These are phyloP conservation scores for Fusarium floridanum DNA, from an alignment of 2,329 filamentous ascomycete genomes.

Conservation along the genomic window DNA sequence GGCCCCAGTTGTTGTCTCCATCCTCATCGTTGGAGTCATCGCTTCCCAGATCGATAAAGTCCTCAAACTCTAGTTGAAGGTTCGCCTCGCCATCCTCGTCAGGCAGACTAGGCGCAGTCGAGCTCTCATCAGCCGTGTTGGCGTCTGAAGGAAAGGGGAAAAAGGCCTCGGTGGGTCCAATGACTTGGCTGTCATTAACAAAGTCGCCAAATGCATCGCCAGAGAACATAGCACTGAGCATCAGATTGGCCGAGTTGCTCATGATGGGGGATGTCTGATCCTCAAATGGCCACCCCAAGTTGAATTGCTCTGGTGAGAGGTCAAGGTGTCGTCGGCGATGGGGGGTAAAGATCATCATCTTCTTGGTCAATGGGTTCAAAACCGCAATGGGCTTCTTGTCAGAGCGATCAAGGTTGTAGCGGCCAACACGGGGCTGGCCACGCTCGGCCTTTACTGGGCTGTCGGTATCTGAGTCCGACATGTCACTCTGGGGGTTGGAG, in stretches of 20 bases:
- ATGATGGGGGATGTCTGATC: slow-evolving; percentile 68
- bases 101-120: slow-evolving; percentile 49
- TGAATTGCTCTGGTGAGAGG: slow-evolving; percentile 68
- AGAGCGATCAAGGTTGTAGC: slow-evolving; percentile 66
- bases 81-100: slow-evolving; percentile 76
- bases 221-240: slow-evolving; percentile 80
- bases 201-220: slow-evolving; percentile 68
- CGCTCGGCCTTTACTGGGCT: slow-evolving; percentile 61
- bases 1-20: slow-evolving; percentile 63
- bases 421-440: slow-evolving; percentile 67
- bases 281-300: slow-evolving; percentile 60
- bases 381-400: slow-evolving; percentile 71
- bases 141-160: slow-evolving; percentile 76
- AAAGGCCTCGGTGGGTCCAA: slow-evolving; percentile 81
- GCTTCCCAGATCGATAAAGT: slow-evolving; percentile 77
- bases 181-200: slow-evolving; percentile 72
- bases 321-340: slow-evolving; percentile 63
- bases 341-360: slow-evolving; percentile 74
- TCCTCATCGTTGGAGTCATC: slow-evolving; percentile 72
- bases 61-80: slow-evolving; percentile 73
- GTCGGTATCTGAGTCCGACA: slow-evolving; percentile 65
- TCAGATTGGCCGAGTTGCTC: slow-evolving; percentile 78
- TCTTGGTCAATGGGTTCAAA: slow-evolving; percentile 67
- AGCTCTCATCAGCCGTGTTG: slow-evolving; percentile 64
- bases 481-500: slow-evolving; percentile 53